These are phyloP conservation scores for Thalassia testudinum DNA, from an alignment of 116 monocot genomes.

Conservation along the genomic window DNA sequence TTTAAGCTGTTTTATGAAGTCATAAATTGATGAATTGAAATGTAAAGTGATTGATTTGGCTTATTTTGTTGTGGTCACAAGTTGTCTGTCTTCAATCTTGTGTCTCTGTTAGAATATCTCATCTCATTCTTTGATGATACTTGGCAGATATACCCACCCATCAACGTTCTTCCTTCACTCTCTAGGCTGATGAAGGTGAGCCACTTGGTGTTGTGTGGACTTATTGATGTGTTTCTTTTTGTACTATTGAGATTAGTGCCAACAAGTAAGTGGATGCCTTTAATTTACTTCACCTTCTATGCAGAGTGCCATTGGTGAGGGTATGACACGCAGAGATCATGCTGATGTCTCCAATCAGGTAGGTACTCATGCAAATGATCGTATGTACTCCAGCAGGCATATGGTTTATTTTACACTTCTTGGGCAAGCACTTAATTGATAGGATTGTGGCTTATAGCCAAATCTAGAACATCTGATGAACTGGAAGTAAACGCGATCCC, in stretches of 20 bases:
- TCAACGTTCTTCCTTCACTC: constrained; percentile 96
- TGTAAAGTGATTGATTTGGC: not conserved
- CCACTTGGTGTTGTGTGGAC: too few relatives aligned
- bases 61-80: too few relatives aligned
- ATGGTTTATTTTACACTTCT: not conserved
- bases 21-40: not conserved
- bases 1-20: not conserved
- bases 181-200: constrained; percentile 99
- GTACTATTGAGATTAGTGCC: too few relatives aligned
- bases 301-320: constrained; percentile 99
- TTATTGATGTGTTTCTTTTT: not conserved
- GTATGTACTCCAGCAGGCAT: not conserved
- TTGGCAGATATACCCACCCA: constrained; percentile 94
- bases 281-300: constrained; percentile 1
- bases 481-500: too few relatives aligned
- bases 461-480: too few relatives aligned
- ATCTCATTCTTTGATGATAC: constrained; percentile 1
- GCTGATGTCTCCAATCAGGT: constrained; percentile 99
- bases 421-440: not conserved
- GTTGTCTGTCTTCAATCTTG: not conserved
- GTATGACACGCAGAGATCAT: constrained; percentile 99
- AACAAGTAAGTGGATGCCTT: too few relatives aligned
- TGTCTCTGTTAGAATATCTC: not conserved
- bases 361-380: not conserved
- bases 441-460: too few relatives aligned